A percentile compares a stretch with the other conserved stretches of the same genome.
phyloP scores from a whole-genome alignment of 2,329 filamentous ascomycete genomes.

The Ophiostoma tasmaniense region DNA sequence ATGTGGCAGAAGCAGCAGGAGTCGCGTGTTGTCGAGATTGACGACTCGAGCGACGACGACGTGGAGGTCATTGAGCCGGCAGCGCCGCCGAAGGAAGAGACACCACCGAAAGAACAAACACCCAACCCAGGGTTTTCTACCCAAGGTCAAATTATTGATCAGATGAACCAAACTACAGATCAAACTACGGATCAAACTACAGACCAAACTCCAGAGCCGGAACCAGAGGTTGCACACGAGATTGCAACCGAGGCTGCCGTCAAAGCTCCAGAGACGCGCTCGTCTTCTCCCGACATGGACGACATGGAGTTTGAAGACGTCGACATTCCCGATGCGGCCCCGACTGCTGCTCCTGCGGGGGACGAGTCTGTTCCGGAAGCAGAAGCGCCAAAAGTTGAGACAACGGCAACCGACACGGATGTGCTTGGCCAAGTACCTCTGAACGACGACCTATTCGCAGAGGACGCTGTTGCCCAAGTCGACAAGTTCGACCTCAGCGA shows the following conservation, averaged over 20 bases:
- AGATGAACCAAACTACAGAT: too few species aligned
- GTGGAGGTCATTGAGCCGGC: constrained; percentile 48
- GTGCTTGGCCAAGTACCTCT: background rate
- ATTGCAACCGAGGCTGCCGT: background rate
- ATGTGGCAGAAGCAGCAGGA: constrained; percentile 34
- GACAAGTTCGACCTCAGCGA: constrained; percentile 70
- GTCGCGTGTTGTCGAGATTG: constrained; percentile 45
- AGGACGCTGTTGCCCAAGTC: constrained; percentile 20
- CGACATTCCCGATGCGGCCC: constrained; percentile 16
- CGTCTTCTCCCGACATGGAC: constrained; percentile 24
- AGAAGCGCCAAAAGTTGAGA: background rate
- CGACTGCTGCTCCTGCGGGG: background rate
- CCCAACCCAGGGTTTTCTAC: background rate
- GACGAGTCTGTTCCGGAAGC: background rate
- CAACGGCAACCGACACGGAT: background rate
- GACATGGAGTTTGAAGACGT: constrained; percentile 34
- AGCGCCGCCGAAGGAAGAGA: constrained; percentile 22
- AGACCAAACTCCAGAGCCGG: background rate
- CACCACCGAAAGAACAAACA: background rate
- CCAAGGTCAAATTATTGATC: too few species aligned
- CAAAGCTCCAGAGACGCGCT: constrained; percentile 10
- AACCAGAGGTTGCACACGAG: too few species aligned
- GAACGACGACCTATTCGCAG: constrained; percentile 22
- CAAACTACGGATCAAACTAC: background rate
- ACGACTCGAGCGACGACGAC: constrained; percentile 50